Evolutionary conservation across 1,139 yeast genomes (phyloP).

Genomic region (Kodamaea plutei): DNA sequence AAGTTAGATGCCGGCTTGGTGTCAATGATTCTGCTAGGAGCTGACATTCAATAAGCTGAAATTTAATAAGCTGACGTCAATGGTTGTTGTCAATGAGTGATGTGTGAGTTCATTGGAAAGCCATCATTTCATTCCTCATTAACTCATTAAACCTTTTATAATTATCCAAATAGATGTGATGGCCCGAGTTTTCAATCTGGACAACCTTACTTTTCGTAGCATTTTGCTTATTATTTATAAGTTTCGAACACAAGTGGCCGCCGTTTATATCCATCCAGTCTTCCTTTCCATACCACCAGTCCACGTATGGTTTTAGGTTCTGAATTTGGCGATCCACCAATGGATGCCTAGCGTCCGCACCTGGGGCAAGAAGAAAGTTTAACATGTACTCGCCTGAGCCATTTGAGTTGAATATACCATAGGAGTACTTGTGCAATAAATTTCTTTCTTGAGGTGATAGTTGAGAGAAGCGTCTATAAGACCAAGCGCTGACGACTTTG

Average conservation of each 20-base stretch:
- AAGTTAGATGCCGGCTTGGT: no score
- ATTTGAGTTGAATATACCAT: slow-evolving; percentile 63
- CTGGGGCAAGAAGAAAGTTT: slow-evolving; percentile 65
- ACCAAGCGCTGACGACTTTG: slow-evolving; percentile 74
- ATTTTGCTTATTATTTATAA: slow-evolving; percentile 25
- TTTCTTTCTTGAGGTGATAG: slow-evolving; percentile 32
- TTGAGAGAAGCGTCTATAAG: slow-evolving; percentile 59
- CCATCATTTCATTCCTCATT: slow-evolving; percentile 44
- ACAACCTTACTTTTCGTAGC: slow-evolving; percentile 34
- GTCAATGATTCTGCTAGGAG: no score
- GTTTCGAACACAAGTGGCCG: slow-evolving; percentile 41
- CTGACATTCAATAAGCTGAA: no score
- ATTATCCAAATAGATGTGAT: slow-evolving; percentile 69
- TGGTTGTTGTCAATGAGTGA: no score
- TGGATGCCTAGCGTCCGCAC: slow-evolving; percentile 69
- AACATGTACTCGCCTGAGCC: slow-evolving; percentile 80
- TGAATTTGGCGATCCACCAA: slow-evolving; percentile 48
- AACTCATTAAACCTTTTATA: slow-evolving; percentile 45
- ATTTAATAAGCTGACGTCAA: no score
- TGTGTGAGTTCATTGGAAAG: no score
- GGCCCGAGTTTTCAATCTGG: slow-evolving; percentile 57
- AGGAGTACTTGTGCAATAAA: slow-evolving; percentile 60
- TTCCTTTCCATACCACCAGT: slow-evolving; percentile 70
- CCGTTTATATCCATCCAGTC: slow-evolving; percentile 76
- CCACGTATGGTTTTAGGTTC: slow-evolving; percentile 45